A percentile compares a stretch with the other conserved stretches of the same genome.
phyloP scores from a whole-genome alignment of 2,329 filamentous ascomycete genomes.

The Gliomastix tumulicola region DNA sequence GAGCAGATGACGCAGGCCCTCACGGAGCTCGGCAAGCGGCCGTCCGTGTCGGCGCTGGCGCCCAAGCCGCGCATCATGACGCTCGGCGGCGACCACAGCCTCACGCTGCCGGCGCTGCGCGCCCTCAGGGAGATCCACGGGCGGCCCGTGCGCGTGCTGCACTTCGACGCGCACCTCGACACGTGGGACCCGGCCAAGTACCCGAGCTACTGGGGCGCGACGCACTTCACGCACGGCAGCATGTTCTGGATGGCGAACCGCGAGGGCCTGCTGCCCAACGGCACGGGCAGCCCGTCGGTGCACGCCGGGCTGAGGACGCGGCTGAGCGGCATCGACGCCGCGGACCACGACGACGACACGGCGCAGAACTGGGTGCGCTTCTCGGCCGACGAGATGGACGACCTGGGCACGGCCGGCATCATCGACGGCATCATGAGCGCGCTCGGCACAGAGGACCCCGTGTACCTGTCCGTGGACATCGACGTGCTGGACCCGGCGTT shows the following conservation, averaged over 20 bases:
- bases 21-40: conserved; percentile 51
- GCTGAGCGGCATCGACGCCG: conserved; percentile 52
- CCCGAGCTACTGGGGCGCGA: conserved; percentile 62
- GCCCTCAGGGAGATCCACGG: conserved; percentile 57
- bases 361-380: conserved; percentile 75
- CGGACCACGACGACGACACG: conserved; percentile 67
- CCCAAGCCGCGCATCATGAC: conserved; percentile 53
- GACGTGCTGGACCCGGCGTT: conserved; percentile 79
- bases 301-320: conserved; percentile 75
- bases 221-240: conserved; percentile 68
- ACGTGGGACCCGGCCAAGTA: conserved; percentile 83
- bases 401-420: conserved; percentile 61
- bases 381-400: conserved; percentile 74
- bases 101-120: conserved; percentile 62
- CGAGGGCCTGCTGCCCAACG: conserved; percentile 68
- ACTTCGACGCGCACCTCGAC: conserved; percentile 73
- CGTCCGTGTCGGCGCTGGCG: conserved; percentile 22
- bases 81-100: conserved; percentile 66
- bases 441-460: conserved; percentile 66
- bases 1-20: conserved; percentile 81
- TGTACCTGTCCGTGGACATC: conserved; percentile 80
- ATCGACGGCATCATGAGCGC: conserved; percentile 70
- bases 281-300: conserved; percentile 60
- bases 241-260: conserved; percentile 81
- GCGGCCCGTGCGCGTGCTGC: conserved; percentile 59